Conservation (phyloP, 1,139 yeast genomes). For the Protomyces macrosporus region DNA sequence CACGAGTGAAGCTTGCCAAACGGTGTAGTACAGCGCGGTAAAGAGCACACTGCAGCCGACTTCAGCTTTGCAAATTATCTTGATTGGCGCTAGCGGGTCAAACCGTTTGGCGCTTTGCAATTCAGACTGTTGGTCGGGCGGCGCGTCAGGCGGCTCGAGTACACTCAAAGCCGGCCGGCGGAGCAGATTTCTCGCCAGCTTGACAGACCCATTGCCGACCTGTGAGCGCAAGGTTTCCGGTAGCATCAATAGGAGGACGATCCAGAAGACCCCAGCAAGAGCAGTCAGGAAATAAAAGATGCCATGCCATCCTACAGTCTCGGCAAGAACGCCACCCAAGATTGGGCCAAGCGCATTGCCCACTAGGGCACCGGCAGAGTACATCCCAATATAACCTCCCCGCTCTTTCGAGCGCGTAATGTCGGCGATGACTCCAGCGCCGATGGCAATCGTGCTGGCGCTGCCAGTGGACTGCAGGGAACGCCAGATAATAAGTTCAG, state of each 20-base stretch:
- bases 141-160: slow-evolving; percentile 8
- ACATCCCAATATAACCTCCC: slow-evolving; percentile 59
- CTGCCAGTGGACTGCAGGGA: slow-evolving; percentile 66
- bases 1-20: slow-evolving; percentile 67
- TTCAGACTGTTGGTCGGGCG: not conserved
- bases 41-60: slow-evolving; percentile 47
- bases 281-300: slow-evolving; percentile 70
- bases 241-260: slow-evolving; percentile 39
- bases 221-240: slow-evolving; percentile 70
- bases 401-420: slow-evolving; percentile 56
- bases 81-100: slow-evolving; percentile 28
- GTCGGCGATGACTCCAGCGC: slow-evolving; percentile 65
- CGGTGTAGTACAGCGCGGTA: slow-evolving; percentile 56
- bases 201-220: slow-evolving; percentile 58
- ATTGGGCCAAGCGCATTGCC: slow-evolving; percentile 77
- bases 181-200: not conserved
- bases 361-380: slow-evolving; percentile 57
- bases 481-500: slow-evolving; percentile 52
- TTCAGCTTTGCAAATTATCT: slow-evolving; percentile 33
- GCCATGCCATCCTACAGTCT: slow-evolving; percentile 64
- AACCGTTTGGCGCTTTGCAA: not conserved
- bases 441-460: slow-evolving; percentile 63
- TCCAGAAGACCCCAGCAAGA: slow-evolving; percentile 48
- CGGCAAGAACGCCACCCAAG: slow-evolving; percentile 61
- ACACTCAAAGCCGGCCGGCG: not conserved